Evolutionary conservation across 2,329 filamentous ascomycete species (phyloP), one percentile per base, ranked within the genome.

Genomic region (Verticillium nonalfalfae): DNA sequence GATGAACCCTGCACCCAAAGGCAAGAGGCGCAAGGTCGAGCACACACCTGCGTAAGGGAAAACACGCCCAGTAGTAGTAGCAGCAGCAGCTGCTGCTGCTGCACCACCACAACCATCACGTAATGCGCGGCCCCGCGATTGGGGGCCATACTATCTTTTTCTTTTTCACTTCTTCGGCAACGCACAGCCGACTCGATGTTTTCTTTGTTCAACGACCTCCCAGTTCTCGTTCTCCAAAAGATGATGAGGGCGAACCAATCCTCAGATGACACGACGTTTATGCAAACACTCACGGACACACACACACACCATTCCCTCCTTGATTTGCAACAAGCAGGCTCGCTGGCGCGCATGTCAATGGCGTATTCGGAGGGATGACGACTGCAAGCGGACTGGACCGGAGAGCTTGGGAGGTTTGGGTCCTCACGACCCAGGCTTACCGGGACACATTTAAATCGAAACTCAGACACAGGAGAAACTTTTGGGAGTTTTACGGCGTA

Each of bases 1-100:
- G 66, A 91, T 98, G 78, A 90, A 93, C 66, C 91, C 93, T 31
- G 92, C 93, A 40, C 94, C 93, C 7, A 93, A 93, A 75, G 93
- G 93, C 66, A 98, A 97, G 84, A 87, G 93, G 78, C 89, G 93
- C 78, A 96, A 91, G 80, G 74, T 81, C 57, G 80, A 83, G 66
- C 79, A 69, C 71, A 61, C 18, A 52, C 35, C 58, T 13, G 26
- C 58, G 21, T 59, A 33, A 59, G 54, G 14, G 33, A 9, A 26
- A 2, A 10, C 13, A 36, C 35, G 7, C 40, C 18, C n/a, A n/a
- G n/a, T n/a, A n/a, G n/a, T n/a, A n/a, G n/a, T n/a, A n/a, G n/a
- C 5, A 21, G n/a, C 45, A 36, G 35, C 35, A 36, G 35, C 35
- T 3, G 26, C 26, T 26, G 26, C 26, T 26, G 26, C 26, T 26